Percentiles rank a stretch among this genome's conserved stretches.
Evolutionary conservation across 2,329 filamentous ascomycete species (phyloP).

Genomic region (Xylaria sp.): DNA sequence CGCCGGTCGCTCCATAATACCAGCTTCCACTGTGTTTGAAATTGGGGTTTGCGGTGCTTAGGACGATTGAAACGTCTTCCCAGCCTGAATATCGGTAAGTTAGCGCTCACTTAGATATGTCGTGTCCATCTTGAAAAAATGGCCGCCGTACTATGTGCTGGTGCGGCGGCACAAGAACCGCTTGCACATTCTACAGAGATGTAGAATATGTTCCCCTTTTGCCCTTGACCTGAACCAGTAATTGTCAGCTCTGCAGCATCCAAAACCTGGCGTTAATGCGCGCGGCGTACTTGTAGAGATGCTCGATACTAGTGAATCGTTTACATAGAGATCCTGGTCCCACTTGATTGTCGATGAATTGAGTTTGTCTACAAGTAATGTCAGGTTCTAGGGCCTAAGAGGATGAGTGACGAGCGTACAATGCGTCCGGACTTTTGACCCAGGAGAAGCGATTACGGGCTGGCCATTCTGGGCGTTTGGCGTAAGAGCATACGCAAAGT

Average conservation of each 20-base stretch:
- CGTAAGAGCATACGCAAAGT: conserved; percentile 29
- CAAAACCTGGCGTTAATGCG: not conserved
- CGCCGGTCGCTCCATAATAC: conserved; percentile 28
- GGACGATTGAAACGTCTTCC: conserved; percentile 22
- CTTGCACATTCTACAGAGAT: conserved; percentile 24
- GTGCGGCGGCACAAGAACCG: conserved; percentile 23
- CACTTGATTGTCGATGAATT: conserved; percentile 17
- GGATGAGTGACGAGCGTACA: not conserved
- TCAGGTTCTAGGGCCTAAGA: not conserved
- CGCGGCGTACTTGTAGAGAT: conserved; percentile 22
- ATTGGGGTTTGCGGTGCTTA: conserved; percentile 14
- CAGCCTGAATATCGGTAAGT: conserved; percentile 16
- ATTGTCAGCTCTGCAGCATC: not conserved
- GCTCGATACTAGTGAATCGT: conserved; percentile 13
- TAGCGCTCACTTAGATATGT: not conserved
- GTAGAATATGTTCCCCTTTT: conserved; percentile 27
- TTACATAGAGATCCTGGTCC: conserved; percentile 25
- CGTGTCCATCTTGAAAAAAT: not conserved
- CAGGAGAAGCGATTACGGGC: conserved; percentile 17
- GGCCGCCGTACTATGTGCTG: conserved; percentile 21
- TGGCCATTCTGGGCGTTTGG: conserved; percentile 21
- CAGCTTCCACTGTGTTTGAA: conserved; percentile 19
- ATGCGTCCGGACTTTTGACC: conserved; percentile 21
- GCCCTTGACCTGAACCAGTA: conserved; percentile 15
- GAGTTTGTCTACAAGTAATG: conserved; percentile 12